A percentile compares a stretch with the other conserved stretches of the same genome.
phyloP scores from a whole-genome alignment of 257 asterid species.

The Solanum piurae region DNA sequence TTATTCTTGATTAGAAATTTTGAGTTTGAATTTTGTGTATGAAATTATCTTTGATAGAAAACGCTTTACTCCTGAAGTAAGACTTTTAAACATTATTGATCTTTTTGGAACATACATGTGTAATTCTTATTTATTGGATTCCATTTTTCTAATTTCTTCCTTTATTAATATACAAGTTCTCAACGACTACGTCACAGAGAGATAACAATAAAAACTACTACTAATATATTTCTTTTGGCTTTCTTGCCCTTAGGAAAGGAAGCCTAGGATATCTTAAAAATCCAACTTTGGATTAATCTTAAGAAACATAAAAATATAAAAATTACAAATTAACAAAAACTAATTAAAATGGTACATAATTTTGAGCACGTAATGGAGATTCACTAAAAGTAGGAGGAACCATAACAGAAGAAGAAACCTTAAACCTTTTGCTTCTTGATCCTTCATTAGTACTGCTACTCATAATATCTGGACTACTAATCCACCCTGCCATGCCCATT shows the following conservation, averaged over 20 bases:
- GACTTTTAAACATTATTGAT: neutral
- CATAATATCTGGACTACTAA: constrained; percentile 61
- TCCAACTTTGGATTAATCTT: neutral
- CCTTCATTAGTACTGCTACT: constrained; percentile 17
- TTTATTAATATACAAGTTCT: neutral
- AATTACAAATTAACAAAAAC: neutral
- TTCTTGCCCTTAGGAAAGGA: neutral
- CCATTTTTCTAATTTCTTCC: neutral
- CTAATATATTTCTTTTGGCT: neutral
- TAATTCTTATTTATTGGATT: neutral
- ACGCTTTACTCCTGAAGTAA: rapidly evolving
- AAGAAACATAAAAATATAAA: neutral
- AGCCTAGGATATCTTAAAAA: neutral
- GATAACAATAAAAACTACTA: neutral
- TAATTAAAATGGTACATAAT: neutral
- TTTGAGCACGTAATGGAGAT: constrained; percentile 8
- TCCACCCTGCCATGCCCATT: constrained; percentile 28
- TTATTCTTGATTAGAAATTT: neutral
- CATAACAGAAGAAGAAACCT: constrained; percentile 68
- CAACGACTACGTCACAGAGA: neutral
- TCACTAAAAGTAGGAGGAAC: constrained; percentile 67
- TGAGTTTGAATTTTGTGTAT: rapidly evolving
- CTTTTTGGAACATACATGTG: neutral
- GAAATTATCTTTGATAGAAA: neutral
- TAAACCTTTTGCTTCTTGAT: constrained; percentile 61